Percentiles rank a stretch among this genome's conserved stretches.
Conservation (phyloP, 345 rosid species). For the Brassica napus region DNA sequence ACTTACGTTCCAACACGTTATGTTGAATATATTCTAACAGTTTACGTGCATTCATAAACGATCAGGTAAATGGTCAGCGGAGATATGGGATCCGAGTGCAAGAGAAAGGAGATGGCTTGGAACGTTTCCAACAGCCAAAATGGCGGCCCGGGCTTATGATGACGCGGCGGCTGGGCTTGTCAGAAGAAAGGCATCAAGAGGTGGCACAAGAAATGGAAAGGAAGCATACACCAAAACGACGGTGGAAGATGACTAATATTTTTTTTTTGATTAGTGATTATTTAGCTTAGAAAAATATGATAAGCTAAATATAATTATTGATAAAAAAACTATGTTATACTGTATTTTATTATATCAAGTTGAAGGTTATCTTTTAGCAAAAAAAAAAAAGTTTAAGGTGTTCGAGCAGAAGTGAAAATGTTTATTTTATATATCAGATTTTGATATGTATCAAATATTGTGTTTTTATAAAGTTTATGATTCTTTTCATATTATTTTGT, state of each 20-base stretch:
- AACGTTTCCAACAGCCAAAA: not conserved
- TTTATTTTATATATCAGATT: not conserved
- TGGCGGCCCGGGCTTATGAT: not conserved
- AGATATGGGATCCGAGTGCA: conserved; percentile 5
- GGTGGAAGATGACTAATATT: not conserved
- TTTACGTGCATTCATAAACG: not conserved
- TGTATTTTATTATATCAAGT: not conserved
- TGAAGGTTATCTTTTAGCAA: not conserved
- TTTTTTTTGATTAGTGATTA: not conserved
- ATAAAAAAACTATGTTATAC: not conserved
- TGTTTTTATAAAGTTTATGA: not conserved
- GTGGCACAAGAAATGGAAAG: not conserved
- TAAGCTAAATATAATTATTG: not conserved
- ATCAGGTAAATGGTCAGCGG: conserved; percentile 8
- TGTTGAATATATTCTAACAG: not conserved
- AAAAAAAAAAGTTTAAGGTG: not conserved
- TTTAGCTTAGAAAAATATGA: not conserved
- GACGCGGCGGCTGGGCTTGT: not conserved
- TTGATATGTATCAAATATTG: not conserved
- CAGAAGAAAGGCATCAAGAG: not conserved
- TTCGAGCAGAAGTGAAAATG: not conserved
- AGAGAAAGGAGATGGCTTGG: not conserved
- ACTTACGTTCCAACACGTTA: not conserved
- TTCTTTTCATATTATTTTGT: not conserved
- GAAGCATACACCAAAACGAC: not conserved